phyloP scores from a whole-genome alignment of 108 stramenopile species.

The Phaeodactylum tricornutum region DNA sequence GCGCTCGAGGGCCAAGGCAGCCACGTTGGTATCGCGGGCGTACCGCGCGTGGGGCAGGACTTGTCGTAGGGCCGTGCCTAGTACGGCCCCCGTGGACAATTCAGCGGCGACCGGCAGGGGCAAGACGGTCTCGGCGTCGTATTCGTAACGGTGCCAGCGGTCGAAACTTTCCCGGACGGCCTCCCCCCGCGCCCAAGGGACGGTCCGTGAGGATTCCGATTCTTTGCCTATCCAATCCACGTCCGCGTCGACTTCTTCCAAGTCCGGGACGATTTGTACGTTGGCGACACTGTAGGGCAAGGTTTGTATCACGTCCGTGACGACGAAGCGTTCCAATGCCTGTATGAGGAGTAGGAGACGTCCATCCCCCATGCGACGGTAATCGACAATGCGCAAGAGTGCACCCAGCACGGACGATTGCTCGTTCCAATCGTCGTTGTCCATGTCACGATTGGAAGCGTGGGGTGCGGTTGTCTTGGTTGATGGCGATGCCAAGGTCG shows the following conservation, averaged over 20 bases:
- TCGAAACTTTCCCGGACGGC: slow-evolving; percentile 46
- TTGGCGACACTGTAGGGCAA: slow-evolving; percentile 53
- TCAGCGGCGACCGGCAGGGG: slow-evolving; percentile 24
- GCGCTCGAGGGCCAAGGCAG: background rate
- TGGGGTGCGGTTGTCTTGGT: slow-evolving; percentile 32
- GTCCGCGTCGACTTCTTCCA: slow-evolving; percentile 37
- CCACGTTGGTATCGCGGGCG: slow-evolving; percentile 16
- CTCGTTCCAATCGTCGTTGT: background rate
- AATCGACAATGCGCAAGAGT: slow-evolving; percentile 52
- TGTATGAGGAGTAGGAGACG: slow-evolving; percentile 54
- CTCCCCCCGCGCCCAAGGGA: slow-evolving; percentile 13
- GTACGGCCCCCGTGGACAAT: slow-evolving; percentile 32
- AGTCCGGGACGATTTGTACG: slow-evolving; percentile 57
- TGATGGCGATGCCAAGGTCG: slow-evolving; percentile 59
- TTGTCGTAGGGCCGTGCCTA: slow-evolving; percentile 30
- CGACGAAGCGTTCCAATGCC: slow-evolving; percentile 64
- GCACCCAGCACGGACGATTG: slow-evolving; percentile 42
- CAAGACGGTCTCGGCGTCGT: slow-evolving; percentile 26
- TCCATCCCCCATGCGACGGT: slow-evolving; percentile 60
- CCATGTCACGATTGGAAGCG: background rate
- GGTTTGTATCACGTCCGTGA: slow-evolving; percentile 34
- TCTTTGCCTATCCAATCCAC: slow-evolving; percentile 5
- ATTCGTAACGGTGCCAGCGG: slow-evolving; percentile 58
- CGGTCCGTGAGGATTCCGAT: background rate
- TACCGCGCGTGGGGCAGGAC: slow-evolving; percentile 52